Base-by-base conservation (phyloP, 1,284 basidiomycete genomes). In the Trametes polyzona region DNA sequence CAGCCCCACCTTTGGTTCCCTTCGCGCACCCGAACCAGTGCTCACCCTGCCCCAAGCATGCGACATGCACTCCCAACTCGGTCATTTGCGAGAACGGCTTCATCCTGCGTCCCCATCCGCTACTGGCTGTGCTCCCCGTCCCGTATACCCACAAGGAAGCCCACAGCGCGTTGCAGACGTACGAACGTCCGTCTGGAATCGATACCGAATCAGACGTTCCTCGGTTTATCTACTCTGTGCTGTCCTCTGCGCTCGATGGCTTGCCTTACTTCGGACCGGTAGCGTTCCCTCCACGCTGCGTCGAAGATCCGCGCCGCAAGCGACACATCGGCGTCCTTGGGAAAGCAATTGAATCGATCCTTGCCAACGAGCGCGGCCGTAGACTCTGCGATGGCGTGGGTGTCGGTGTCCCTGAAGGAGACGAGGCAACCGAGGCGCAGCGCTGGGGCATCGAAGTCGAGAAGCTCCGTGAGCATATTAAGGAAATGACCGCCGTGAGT, bases 31-130 rank as follows among this genome's bases (percentile, higher is more conserved):
- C 94, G 0, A 78, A 84, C 29, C 68, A 79, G n/a, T 98, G 95
- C 74, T 87, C 90, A 2, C 83, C 87, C 14, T 98, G 95, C 70
- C 96, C 96, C 11, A 78, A 83, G 46, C 91, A 95, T 71, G 96
- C 87, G 2, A 76, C 76, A 17, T 98, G 95, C 73, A 77, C 76
- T 12, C 86, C 83, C 29, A 72, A 83, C 59, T 79, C 80, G 47
- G 76, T 91, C 44, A 77, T 77, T 2, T 98, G 95, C 73, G 86
- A 87, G 47, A 81, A 78, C 29, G 91, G 92, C 26, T 94, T 88
- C 71, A 75, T 96, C 62, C 77, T 92, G 36, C 82, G 80, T 50
- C 80, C 86, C 16, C 84, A 88, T 67, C 78, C 84, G 16, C 67
- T 90, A 26, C 69, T 92, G 12, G 78, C 78, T 30, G 79, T 82